A percentile compares a stretch with the other conserved stretches of the same genome.
phyloP scores from a whole-genome alignment of 2,329 filamentous ascomycete species.

The Pyrenophora graminea region DNA sequence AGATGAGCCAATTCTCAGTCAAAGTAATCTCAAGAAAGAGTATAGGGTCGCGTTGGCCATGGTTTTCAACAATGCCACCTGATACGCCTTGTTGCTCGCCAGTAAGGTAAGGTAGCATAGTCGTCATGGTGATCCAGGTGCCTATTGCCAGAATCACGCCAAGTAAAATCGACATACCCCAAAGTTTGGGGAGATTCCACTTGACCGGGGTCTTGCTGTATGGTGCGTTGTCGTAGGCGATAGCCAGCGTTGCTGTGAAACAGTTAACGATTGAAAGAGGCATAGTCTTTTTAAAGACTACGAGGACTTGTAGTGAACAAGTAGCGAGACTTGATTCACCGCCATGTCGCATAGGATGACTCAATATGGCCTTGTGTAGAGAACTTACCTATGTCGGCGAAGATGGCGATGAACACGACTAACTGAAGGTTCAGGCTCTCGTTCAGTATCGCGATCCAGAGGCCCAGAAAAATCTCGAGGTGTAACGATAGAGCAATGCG shows the following conservation, averaged over 20 bases:
- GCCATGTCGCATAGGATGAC: no score
- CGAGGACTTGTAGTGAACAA: no score
- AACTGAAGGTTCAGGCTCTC: slow-evolving; percentile 81
- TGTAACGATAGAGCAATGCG: slow-evolving; percentile 91
- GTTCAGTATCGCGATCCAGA: slow-evolving; percentile 91
- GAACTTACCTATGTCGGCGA: slow-evolving; percentile 70
- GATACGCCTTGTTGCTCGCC: slow-evolving; percentile 58
- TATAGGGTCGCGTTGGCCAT: slow-evolving; percentile 78
- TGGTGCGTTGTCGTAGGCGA: slow-evolving; percentile 90
- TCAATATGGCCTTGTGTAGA: no score
- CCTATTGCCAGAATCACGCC: slow-evolving; percentile 79
- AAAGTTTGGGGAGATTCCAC: slow-evolving; percentile 93
- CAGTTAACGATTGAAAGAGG: not conserved
- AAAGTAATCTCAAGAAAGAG: slow-evolving; percentile 89
- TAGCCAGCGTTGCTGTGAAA: slow-evolving; percentile 73
- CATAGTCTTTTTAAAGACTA: no score
- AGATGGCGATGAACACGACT: slow-evolving; percentile 93
- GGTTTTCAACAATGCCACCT: slow-evolving; percentile 88
- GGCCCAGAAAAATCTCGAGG: slow-evolving; percentile 86
- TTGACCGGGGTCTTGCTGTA: slow-evolving; percentile 86
- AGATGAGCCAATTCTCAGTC: slow-evolving; percentile 95
- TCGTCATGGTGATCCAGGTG: slow-evolving; percentile 87
- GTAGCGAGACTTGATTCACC: no score
- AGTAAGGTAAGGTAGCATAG: slow-evolving; percentile 65
- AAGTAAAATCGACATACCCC: slow-evolving; percentile 87